Evolutionary conservation across 441 rosid genomes (phyloP).

Genomic region (Adansonia grandidieri): DNA sequence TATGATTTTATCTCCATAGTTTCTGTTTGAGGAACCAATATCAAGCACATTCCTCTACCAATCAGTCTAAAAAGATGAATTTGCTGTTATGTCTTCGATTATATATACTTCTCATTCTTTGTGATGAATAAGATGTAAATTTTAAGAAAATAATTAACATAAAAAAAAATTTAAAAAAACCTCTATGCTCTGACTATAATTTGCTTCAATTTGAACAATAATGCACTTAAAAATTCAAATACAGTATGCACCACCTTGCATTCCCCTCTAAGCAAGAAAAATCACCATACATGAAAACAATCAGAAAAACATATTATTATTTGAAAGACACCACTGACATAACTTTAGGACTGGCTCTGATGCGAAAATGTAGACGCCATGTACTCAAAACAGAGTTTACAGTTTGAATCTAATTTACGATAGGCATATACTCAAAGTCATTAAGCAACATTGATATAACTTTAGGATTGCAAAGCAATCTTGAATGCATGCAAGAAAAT

Average conservation of each 20-base stretch:
- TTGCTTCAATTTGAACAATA: not conserved
- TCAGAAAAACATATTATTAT: too few relatives aligned
- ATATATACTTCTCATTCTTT: not conserved
- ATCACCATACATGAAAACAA: not conserved
- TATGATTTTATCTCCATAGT: conserved; percentile 44
- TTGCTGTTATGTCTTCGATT: conserved; percentile 15
- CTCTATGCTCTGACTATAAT: not conserved
- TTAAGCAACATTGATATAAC: not conserved
- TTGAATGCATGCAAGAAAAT: not conserved
- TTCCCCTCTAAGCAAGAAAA: not conserved
- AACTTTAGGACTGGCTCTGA: too few relatives aligned
- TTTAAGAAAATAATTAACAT: conserved; percentile 4
- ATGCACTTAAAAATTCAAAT: not conserved
- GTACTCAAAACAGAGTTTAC: too few relatives aligned
- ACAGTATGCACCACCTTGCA: not conserved
- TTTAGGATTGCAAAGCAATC: not conserved
- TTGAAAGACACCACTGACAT: too few relatives aligned
- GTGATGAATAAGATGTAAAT: not conserved
- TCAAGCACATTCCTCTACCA: conserved; percentile 24
- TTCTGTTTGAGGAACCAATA: conserved; percentile 22
- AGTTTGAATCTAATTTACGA: too few relatives aligned
- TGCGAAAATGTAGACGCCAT: too few relatives aligned
- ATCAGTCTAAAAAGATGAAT: conserved; percentile 15
- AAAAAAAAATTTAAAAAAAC: not conserved
- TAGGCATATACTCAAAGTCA: not conserved